Base-by-base conservation (phyloP, 352 stramenopile genomes). In the Aphanomyces cochlioides region DNA sequence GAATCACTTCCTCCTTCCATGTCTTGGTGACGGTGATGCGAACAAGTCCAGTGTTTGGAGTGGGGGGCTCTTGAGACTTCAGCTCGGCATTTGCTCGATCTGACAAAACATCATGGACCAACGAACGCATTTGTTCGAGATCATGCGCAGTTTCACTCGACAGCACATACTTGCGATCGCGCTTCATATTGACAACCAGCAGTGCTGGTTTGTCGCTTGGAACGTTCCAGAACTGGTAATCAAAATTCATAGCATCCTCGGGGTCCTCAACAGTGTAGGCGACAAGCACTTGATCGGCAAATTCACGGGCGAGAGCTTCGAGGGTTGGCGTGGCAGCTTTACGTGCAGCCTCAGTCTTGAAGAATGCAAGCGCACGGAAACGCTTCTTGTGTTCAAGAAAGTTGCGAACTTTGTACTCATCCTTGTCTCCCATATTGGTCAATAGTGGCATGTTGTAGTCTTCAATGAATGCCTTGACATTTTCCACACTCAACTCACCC, bases 161-260 rank as follows among this genome's bases (percentile, higher is more conserved):
- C n/a, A 61, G 53, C 3, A 70, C 7, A 56, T 48, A 70, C 54
- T 70, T 70, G 45, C 64, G 64, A n/a, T 70, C 64, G 39, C 64
- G 64, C 28, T 56, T 47, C 64, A 70, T 70, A 43, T 70, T 47
- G 1, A 70, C 64, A 7, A 70, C 34, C 15, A 70, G 21, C 13
- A 70, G 53, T 7, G 64, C 64, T 3, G 64, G 64, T 41, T 63
- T 61, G 64, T 70, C 28, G 64, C 48, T 70, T 50, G 64, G 64
- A 3, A 70, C 64, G 39, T 70, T 47, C 64, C 64, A 70, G 36
- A 70, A 70, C 17, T 70, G 64, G 47, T 70, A 70, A 50, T 70
- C 64, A 48, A 70, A 70, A 45, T 70, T 70, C 47, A 61, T 70
- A 5, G 64, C 48, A 28, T 70, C 64, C 48, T 70, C 64, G 3